Base-by-base conservation (phyloP, 345 rosid genomes). In the Eucalyptus caleyi region DNA sequence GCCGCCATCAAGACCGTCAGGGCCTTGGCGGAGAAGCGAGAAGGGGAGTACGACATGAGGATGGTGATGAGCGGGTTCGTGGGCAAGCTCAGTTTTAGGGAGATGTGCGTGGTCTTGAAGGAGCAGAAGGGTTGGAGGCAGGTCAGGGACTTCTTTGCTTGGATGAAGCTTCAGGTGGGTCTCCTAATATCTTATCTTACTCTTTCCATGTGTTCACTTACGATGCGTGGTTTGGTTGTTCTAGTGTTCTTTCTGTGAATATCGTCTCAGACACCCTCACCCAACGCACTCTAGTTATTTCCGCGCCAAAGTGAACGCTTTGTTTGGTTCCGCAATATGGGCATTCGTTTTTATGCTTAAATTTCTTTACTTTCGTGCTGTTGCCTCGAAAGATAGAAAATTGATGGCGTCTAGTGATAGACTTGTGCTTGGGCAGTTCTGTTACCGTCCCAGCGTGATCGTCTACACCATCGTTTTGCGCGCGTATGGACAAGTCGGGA, bases 131-230 rank as follows among this genome's bases (percentile, higher is more conserved):
- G 95, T 26, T 97, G 99, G 99, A 93, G 94, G 72, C 97, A 97
- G 93, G 99, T 91, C 49, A 89, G 94, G 82, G 97, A 96, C 86
- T 95, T 96, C 91, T 97, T 97, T 93, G 88, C 92, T 45, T 97
- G 99, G 99, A 97, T 97, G 99, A 96, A 97, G 91, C 91, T 97
- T 92, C 99, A 96, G 98, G 98, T 95, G 51, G 30, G 88, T 89
- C 88, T 65, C 37, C 40, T 87, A 44, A 32, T 4, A 27, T 59
- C 47, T 60, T 89, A 27, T 24, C 86, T 24, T 32, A 30, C 87
- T 44, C 24, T 32, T 69, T 13, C 23, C 77, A 47, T 4, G 30
- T 18, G 26, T 86, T 37, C 81, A 19, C 34, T 62, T 89, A 47
- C 27, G 67, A 32, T 86, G 80, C 53, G 51, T 49, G 9, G 24